Evolutionary conservation across 1,284 basidiomycete genomes (phyloP), one percentile per base, ranked within the genome.

Genomic region (Trichosporon inkin): DNA sequence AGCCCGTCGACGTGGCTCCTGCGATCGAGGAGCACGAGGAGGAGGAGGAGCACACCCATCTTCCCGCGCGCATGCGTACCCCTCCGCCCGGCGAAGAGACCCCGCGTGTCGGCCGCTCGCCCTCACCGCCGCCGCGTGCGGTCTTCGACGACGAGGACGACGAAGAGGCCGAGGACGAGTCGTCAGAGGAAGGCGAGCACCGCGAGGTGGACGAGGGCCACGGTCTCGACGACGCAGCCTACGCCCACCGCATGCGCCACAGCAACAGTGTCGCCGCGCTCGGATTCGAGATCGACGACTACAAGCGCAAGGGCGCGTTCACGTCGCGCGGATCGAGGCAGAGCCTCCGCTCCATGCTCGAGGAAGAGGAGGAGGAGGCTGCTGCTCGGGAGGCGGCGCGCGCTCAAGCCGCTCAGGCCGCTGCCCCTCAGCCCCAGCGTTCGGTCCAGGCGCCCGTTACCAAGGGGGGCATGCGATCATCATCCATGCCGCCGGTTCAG

Each of bases 201-300:
- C 10, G 32, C 14, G 44, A 56, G 28, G 14, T 28, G 19, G 37
- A 37, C 11, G 28, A 54, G 11, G 13, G 2, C n/a, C 38, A 47
- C 44, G 14, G n/a, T 6, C 20, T 8, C 39, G 58, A 58, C 40
- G 62, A 53, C 40, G 49, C 49, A 4, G 39, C 40, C 6, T 22
- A 55, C 34, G 37, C 35, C 38, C 37, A 57, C 22, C n/a, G 22
- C 20, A 14, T 22, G 47, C 57, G 56, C 40, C 51, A 53, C 16
- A 10, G 7, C 36, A 34, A 28, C 24, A 49, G 53, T 3, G 35
- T 37, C 20, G 58, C 62, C 4, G 53, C 56, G 5, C 62, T 63
- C 53, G 62, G 62, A 19, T 63, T 63, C 24, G 62, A 60, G 17
- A 17, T 58, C 35, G n/a, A 35, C 44, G 47, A 55, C 38, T 58